phyloP scores from a whole-genome alignment of 805 yeast species.

The Candida cerambycidarum region DNA sequence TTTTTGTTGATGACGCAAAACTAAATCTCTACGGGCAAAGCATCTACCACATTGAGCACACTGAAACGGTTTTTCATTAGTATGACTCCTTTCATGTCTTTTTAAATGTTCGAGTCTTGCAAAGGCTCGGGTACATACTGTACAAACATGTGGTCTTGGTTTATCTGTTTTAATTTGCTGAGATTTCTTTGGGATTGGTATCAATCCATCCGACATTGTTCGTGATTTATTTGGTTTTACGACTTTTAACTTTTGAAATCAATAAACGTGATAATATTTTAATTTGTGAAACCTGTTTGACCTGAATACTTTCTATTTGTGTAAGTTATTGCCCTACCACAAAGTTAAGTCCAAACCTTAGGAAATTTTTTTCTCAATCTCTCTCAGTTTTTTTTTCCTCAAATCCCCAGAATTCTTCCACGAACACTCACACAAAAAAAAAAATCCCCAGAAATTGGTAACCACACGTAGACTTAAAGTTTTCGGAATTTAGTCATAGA shows the following conservation, averaged over 20 bases:
- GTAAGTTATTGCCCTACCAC: neutral
- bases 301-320: too few species aligned
- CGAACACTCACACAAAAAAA: neutral
- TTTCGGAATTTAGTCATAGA: too few species aligned
- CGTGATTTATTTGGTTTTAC: neutral
- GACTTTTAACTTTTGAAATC: neutral
- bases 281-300: too few species aligned
- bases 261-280: too few species aligned
- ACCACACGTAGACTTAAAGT: neutral
- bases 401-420: constrained; percentile 3
- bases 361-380: neutral
- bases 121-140: constrained; percentile 91
- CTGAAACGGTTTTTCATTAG: constrained; percentile 93
- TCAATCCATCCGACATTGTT: constrained; percentile 1
- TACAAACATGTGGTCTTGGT: constrained; percentile 90
- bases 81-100: constrained; percentile 91
- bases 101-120: constrained; percentile 93
- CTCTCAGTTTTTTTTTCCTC: neutral
- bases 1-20: constrained; percentile 92
- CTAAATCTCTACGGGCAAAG: constrained; percentile 86
- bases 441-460: constrained; percentile 4
- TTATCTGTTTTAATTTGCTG: constrained; percentile 84
- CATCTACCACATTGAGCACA: constrained; percentile 96
- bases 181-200: constrained; percentile 83
- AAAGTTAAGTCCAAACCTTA: neutral